phyloP scores from a whole-genome alignment of 176 grass and related monocot species.

The Aechmea fasciata region DNA sequence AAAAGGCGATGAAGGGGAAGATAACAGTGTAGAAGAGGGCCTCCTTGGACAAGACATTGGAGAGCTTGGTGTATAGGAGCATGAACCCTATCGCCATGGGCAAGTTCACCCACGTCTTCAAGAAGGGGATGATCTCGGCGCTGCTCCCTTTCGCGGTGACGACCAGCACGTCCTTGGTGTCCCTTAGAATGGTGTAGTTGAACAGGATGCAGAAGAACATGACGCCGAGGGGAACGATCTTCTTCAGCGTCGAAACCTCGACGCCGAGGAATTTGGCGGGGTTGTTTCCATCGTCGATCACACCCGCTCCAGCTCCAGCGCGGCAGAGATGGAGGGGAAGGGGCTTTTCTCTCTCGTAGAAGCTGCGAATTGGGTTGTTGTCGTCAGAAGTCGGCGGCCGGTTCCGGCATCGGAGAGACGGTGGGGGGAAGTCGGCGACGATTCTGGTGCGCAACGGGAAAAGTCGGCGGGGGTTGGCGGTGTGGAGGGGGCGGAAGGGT shows the following conservation, averaged over 20 bases:
- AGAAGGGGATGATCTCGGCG: conserved; percentile 97
- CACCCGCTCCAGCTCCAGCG: conserved; percentile 20
- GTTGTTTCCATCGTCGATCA: conserved; percentile 15
- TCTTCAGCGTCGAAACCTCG: conserved; percentile 63
- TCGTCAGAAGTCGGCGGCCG: neutral
- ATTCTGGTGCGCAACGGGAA: neutral
- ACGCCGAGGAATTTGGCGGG: conserved; percentile 55
- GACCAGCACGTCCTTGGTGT: conserved; percentile 95
- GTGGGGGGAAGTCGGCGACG: neutral
- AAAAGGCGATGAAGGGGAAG: conserved; percentile 93
- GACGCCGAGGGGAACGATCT: conserved; percentile 79
- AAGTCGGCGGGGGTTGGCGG: conserved; percentile 2
- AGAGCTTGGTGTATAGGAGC: conserved; percentile 94
- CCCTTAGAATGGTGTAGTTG: conserved; percentile 97
- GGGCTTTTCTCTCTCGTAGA: neutral
- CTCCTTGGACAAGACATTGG: conserved; percentile 78
- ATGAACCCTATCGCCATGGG: conserved; percentile 98
- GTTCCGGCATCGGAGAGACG: conserved; percentile 7
- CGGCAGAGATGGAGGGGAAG: conserved; percentile 6
- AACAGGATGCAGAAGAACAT: conserved; percentile 99
- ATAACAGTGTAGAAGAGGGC: conserved; percentile 94
- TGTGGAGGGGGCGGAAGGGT: neutral
- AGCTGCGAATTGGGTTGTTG: neutral
- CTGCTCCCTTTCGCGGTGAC: conserved; percentile 97
- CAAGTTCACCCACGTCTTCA: conserved; percentile 98